These are phyloP conservation scores for Hsuehochloa calcarea DNA, from an alignment of 176 grass and related monocot species.

Conservation along the genomic window DNA sequence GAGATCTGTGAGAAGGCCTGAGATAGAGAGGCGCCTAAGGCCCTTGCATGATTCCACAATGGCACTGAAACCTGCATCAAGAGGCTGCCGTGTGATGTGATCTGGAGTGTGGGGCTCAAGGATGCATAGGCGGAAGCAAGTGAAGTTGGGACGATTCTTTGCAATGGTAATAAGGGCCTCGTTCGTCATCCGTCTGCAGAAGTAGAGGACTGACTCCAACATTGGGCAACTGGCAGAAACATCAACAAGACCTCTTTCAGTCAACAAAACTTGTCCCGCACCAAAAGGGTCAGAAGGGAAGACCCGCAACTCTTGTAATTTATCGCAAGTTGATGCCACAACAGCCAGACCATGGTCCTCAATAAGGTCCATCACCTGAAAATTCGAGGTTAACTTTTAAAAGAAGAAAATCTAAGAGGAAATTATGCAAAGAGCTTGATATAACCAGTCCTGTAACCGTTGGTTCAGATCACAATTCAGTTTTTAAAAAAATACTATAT, in stretches of 20 bases:
- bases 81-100: conserved; percentile 50
- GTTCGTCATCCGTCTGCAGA: conserved; percentile 68
- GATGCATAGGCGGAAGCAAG: conserved; percentile 63
- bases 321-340: conserved; percentile 65
- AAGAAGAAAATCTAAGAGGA: neutral
- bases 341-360: conserved; percentile 56
- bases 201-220: conserved; percentile 68
- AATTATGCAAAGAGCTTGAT: neutral
- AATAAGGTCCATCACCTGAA: conserved; percentile 72
- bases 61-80: conserved; percentile 68
- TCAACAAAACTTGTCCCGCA: conserved; percentile 44
- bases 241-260: conserved; percentile 65
- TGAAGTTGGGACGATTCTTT: conserved; percentile 65
- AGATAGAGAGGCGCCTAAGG: conserved; percentile 58
- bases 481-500: neutral
- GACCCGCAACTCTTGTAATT: conserved; percentile 66
- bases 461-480: neutral
- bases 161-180: conserved; percentile 60
- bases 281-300: conserved; percentile 60
- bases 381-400: conserved; percentile 21
- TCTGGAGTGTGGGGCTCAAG: conserved; percentile 62
- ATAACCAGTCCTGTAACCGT: neutral
- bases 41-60: conserved; percentile 69
- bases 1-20: conserved; percentile 60
- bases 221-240: conserved; percentile 58